Evolutionary conservation across 2,329 filamentous ascomycete species (phyloP).

Genomic region (Colletotrichum cereale): DNA sequence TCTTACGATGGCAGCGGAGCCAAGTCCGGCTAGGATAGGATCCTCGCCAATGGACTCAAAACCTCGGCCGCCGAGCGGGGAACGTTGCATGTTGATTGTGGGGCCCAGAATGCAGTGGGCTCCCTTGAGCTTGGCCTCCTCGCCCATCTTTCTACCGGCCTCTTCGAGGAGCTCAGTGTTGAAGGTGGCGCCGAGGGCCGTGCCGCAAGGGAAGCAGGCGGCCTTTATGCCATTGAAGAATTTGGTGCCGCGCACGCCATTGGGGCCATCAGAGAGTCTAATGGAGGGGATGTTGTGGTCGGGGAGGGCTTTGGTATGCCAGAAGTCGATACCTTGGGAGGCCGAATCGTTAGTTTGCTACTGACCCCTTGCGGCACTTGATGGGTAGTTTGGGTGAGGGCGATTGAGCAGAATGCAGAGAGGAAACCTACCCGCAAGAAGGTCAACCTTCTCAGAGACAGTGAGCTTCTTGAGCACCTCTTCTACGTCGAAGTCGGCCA

Average conservation of each 20-base stretch:
- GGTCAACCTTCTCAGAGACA: slow-evolving; percentile 64
- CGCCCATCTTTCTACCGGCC: slow-evolving; percentile 64
- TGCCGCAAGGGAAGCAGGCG: slow-evolving; percentile 72
- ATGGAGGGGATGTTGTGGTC: slow-evolving; percentile 73
- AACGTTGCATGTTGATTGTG: slow-evolving; percentile 73
- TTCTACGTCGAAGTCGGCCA: slow-evolving; percentile 65
- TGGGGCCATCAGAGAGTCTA: slow-evolving; percentile 76
- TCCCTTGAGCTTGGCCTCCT: slow-evolving; percentile 67
- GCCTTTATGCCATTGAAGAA: slow-evolving; percentile 75
- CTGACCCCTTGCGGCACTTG: too few species aligned
- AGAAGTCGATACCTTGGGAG: slow-evolving; percentile 72
- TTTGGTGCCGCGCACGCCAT: slow-evolving; percentile 75
- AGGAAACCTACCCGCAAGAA: slow-evolving; percentile 59
- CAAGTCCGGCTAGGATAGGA: slow-evolving; percentile 67
- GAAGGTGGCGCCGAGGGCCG: slow-evolving; percentile 69
- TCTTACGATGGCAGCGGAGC: slow-evolving; percentile 64
- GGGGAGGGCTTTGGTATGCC: slow-evolving; percentile 74
- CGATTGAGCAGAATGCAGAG: not conserved
- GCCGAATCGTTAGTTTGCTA: not conserved
- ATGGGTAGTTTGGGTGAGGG: not conserved
- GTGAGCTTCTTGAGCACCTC: slow-evolving; percentile 66
- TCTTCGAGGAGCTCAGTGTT: slow-evolving; percentile 65
- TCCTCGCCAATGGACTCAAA: slow-evolving; percentile 72
- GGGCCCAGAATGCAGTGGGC: slow-evolving; percentile 71
- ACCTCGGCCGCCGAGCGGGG: slow-evolving; percentile 69